These are phyloP conservation scores for Mucor irregularis DNA, from an alignment of 371 early-diverging fungal genomes.

Conservation along the genomic window DNA sequence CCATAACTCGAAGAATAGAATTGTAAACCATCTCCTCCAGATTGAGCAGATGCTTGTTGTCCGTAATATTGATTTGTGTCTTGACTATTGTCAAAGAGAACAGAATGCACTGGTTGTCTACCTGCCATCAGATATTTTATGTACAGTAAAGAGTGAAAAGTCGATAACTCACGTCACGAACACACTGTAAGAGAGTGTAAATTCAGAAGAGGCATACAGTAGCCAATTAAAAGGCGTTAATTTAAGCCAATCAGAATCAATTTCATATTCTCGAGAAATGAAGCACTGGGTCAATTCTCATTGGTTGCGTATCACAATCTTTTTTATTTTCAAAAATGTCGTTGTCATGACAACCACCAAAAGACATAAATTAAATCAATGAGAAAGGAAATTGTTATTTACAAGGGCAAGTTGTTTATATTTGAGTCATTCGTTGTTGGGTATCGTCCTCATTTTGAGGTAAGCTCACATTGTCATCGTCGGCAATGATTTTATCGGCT, in stretches of 20 bases:
- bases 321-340: too few relatives aligned
- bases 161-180: not conserved
- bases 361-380: not conserved
- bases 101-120: conserved; percentile 53
- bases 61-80: conserved; percentile 35
- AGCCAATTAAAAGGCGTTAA: too few relatives aligned
- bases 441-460: conserved; percentile 10
- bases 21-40: conserved; percentile 52
- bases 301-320: too few relatives aligned
- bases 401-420: conserved; percentile 5
- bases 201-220: too few relatives aligned
- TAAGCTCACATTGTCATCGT: conserved; percentile 18
- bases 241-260: too few relatives aligned
- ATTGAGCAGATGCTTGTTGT: conserved; percentile 19
- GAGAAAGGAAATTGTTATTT: not conserved
- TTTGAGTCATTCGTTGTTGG: conserved; percentile 27
- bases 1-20: conserved; percentile 66
- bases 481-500: conserved; percentile 25
- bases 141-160: not conserved
- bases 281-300: too few relatives aligned
- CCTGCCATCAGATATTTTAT: conserved; percentile 23
- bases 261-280: too few relatives aligned
- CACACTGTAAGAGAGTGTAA: too few relatives aligned
- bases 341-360: too few relatives aligned
- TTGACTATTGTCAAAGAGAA: conserved; percentile 51